These are phyloP conservation scores for Gynochthodes officinalis DNA, from an alignment of 257 asterid genomes.

Conservation along the genomic window DNA sequence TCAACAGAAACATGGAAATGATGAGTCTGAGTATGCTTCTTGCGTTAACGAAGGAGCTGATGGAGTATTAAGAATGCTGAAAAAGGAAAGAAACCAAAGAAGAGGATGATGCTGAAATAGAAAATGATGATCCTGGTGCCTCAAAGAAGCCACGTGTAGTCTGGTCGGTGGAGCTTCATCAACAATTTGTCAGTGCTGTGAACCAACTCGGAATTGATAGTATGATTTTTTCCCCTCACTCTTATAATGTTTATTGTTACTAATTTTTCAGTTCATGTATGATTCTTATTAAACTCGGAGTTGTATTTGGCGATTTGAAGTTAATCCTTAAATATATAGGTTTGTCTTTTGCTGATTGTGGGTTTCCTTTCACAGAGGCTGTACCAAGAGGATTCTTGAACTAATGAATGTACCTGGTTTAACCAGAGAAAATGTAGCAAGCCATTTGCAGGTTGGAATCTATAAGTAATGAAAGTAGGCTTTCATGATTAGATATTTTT, in stretches of 20 bases:
- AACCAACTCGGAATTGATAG: slow-evolving; percentile 89
- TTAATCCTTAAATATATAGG: slow-evolving; percentile 9
- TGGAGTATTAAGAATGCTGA: slow-evolving; percentile 40
- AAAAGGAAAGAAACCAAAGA: slow-evolving; percentile 59
- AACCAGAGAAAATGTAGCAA: slow-evolving; percentile 85
- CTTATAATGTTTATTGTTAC: background rate
- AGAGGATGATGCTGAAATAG: slow-evolving; percentile 58
- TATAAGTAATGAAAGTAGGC: slow-evolving; percentile 7
- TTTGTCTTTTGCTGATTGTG: slow-evolving; percentile 10
- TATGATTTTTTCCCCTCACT: slow-evolving; percentile 38
- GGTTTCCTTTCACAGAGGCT: slow-evolving; percentile 54
- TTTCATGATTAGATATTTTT: slow-evolving; percentile 1
- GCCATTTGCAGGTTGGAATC: slow-evolving; percentile 82
- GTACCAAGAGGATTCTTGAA: slow-evolving; percentile 85
- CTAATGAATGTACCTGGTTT: slow-evolving; percentile 87
- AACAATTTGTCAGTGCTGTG: slow-evolving; percentile 82
- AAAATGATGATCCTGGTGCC: slow-evolving; percentile 58
- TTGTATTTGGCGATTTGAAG: background rate
- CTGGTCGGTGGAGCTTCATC: slow-evolving; percentile 96
- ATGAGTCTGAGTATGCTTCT: slow-evolving; percentile 67
- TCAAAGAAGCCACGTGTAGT: slow-evolving; percentile 86
- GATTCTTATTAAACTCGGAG: background rate
- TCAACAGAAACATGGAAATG: slow-evolving; percentile 33
- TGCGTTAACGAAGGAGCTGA: slow-evolving; percentile 50
- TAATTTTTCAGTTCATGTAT: background rate